Evolutionary conservation across 768 basidiomycete species (phyloP).

Genomic region (Kwoniella sp.): DNA sequence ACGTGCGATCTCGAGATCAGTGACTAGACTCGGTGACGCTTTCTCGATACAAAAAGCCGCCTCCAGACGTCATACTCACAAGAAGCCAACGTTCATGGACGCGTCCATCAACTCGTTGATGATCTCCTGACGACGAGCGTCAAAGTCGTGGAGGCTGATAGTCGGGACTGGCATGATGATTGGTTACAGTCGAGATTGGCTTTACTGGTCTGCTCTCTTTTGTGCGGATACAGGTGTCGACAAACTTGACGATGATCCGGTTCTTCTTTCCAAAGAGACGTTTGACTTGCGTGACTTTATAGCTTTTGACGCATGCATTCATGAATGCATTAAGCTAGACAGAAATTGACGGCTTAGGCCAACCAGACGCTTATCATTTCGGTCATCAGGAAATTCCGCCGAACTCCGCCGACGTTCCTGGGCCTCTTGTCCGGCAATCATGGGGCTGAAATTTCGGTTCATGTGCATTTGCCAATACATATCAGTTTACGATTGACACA

Average conservation of each 20-base stretch:
- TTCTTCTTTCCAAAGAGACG: no score
- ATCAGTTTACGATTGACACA: no score
- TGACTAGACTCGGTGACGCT: background rate
- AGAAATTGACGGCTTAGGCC: no score
- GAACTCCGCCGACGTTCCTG: background rate
- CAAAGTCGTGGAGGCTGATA: slow-evolving; percentile 47
- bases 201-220: background rate
- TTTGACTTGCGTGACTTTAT: background rate
- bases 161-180: slow-evolving; percentile 30
- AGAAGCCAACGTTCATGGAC: slow-evolving; percentile 45
- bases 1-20: background rate
- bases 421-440: background rate
- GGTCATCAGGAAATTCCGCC: background rate
- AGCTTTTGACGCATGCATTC: background rate
- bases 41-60: no score
- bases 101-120: slow-evolving; percentile 41
- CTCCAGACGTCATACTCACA: slow-evolving; percentile 38
- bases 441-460: background rate
- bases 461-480: no score
- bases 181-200: background rate
- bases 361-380: background rate
- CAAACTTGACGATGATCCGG: no score
- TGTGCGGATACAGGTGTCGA: no score
- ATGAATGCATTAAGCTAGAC: no score
- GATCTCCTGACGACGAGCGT: slow-evolving; percentile 40